These are phyloP conservation scores for Apiospora phragmitis DNA, from an alignment of 2,329 filamentous ascomycete genomes.

Conservation along the genomic window DNA sequence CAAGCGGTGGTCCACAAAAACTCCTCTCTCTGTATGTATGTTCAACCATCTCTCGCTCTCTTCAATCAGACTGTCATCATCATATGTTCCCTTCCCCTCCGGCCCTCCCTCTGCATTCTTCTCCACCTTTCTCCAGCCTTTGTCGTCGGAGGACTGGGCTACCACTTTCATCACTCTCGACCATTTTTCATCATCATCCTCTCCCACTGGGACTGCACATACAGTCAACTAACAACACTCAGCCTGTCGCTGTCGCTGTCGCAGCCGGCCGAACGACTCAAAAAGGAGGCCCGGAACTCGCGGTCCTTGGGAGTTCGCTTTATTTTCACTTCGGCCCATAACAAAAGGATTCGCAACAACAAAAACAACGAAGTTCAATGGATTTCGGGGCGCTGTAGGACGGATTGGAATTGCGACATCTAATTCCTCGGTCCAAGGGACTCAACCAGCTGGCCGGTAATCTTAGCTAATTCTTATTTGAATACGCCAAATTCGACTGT, in stretches of 20 bases:
- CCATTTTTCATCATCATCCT: neutral
- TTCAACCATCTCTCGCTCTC: neutral
- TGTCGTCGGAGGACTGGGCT: neutral
- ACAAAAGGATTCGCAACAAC: slow-evolving; percentile 6
- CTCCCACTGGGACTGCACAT: neutral
- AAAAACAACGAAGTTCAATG: neutral
- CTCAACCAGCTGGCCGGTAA: neutral
- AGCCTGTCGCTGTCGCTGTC: neutral
- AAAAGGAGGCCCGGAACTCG: neutral
- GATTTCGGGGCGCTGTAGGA: neutral
- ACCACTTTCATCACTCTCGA: neutral
- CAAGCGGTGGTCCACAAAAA: slow-evolving; percentile 8
- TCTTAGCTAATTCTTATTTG: neutral
- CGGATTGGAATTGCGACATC: neutral
- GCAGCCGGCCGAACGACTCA: neutral
- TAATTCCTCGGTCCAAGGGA: neutral
- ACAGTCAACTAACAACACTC: neutral
- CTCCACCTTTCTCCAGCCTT: slow-evolving; percentile 11
- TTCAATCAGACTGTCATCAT: slow-evolving; percentile 6
- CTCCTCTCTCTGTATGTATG: slow-evolving; percentile 9
- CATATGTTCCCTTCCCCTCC: slow-evolving; percentile 3
- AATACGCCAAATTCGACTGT: neutral
- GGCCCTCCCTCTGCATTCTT: neutral
- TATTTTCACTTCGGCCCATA: neutral
- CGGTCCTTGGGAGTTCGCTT: neutral